Base-by-base conservation (phyloP, 2,329 filamentous ascomycete genomes). In the Dothideomycetes sp. region DNA sequence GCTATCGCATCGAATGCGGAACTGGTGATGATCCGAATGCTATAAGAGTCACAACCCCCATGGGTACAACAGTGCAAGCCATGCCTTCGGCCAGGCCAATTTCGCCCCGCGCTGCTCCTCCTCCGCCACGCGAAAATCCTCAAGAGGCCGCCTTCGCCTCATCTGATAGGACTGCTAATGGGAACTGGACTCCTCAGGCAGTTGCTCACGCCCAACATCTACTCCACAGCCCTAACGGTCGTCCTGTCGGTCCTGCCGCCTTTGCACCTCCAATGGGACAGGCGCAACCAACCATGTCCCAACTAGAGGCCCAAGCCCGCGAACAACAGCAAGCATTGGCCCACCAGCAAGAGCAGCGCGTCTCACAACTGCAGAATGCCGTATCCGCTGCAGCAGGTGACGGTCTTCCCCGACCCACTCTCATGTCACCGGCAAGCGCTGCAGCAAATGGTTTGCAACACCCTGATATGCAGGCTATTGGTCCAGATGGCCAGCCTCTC, bases 1-100 rank as follows among this genome's bases (percentile, higher is more conserved):
- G 91, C 2, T 98, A 98, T 59, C 76, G 91, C 44, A 98, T 98
- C 45, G 91, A 98, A 59, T 98, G 91, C 55, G 89, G 89, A 20
- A 81, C 85, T 12, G 86, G 86, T 23, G 89, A 93, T 49, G 89
- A 96, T 54, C 89, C 89, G 1, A 94, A 95, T 57, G 87, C 87
- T 3, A 98, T 98, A 48, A 75, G 93, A 49, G 91, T 98, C 12
- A 98, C 91, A 0, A 98, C 91, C 0, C 91, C 91, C 0, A 94
- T 93, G 69, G 91, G 91, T n/a, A 96, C 89, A 2, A 95, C 87
- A 9, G 85, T 94, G 2, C 82, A 89, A 52, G 87, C 86, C 8
- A 94, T 95, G 64, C 80, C 74, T 27, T 58, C 64, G 30, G 63
- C 64, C 19, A 63, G 70, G 31, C 64, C 68, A 13, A 57, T 69